These are phyloP conservation scores for Prosopis cineraria DNA, from an alignment of 306 rosid species.

Conservation along the genomic window DNA sequence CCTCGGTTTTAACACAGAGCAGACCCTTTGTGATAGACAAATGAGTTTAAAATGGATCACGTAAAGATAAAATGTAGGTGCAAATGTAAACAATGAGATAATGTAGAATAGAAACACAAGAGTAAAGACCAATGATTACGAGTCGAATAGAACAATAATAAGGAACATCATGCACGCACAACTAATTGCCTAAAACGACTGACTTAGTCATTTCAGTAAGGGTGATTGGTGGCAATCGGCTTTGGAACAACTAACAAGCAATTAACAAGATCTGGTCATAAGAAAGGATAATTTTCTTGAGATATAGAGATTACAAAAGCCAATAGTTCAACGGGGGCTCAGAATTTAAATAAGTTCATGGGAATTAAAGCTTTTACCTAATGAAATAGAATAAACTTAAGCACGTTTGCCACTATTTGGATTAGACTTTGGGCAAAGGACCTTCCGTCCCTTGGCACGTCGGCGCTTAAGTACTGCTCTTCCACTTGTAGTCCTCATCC, in stretches of 20 bases:
- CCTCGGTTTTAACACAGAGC: neutral
- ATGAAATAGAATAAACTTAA: conserved; percentile 29
- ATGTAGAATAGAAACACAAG: neutral
- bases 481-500: conserved; percentile 90
- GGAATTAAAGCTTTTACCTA: conserved; percentile 31
- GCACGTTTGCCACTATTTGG: conserved; percentile 72
- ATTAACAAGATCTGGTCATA: conserved; percentile 19
- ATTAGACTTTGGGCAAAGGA: conserved; percentile 85
- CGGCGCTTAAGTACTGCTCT: conserved; percentile 78
- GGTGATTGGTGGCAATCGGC: conserved; percentile 4
- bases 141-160: neutral
- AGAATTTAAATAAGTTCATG: conserved; percentile 25
- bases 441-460: conserved; percentile 88
- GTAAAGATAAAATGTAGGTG: neutral
- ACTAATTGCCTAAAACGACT: neutral
- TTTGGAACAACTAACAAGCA: conserved; percentile 9
- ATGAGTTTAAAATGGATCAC: neutral
- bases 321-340: neutral
- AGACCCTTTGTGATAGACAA: neutral
- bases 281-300: neutral
- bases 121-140: conserved; percentile 1
- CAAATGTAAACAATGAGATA: neutral
- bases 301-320: conserved; percentile 29
- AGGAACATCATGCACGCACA: neutral
- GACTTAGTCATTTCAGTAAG: conserved; percentile 12